phyloP scores from a whole-genome alignment of 768 basidiomycete genomes.

The Naganishia friedmannii region DNA sequence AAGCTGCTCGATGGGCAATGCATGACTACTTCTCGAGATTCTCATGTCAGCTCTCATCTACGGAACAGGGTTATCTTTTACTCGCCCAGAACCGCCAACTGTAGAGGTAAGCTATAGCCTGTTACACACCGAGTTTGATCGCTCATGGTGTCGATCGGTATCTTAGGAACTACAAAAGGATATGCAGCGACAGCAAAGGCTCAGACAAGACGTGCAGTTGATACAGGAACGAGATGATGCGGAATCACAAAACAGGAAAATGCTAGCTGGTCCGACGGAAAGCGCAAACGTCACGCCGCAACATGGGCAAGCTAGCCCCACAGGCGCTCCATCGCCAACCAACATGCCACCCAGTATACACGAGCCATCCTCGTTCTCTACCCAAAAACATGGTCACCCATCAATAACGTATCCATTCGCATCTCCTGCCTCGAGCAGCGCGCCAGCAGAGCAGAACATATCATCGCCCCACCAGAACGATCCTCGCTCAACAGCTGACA shows the following conservation, averaged over 20 bases:
- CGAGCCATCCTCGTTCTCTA: constrained; percentile 2
- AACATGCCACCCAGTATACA: neutral
- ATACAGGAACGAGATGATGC: constrained; percentile 25
- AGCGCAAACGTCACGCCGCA: constrained; percentile 14
- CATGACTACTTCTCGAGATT: neutral
- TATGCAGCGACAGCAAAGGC: constrained; percentile 14
- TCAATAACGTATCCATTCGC: constrained; percentile 15
- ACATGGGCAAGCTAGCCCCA: neutral
- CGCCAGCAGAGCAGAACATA: constrained; percentile 11
- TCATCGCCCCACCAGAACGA: constrained; percentile 8
- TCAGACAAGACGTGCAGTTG: constrained; percentile 25
- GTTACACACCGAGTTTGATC: neutral
- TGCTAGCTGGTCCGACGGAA: constrained; percentile 21
- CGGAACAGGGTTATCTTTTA: constrained; percentile 24
- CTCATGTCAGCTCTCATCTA: neutral
- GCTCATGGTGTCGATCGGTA: neutral
- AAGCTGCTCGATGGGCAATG: neutral
- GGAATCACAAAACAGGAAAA: constrained; percentile 16
- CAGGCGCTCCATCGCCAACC: neutral
- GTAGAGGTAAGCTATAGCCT: neutral
- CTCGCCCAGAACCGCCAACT: constrained; percentile 19
- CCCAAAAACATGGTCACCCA: constrained; percentile 18
- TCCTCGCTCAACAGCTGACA: constrained; percentile 1
- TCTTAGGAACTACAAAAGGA: constrained; percentile 24
- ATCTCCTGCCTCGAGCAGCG: constrained; percentile 18